Evolutionary conservation across 768 basidiomycete genomes (phyloP).

Genomic region (Rhizopogon sp.): DNA sequence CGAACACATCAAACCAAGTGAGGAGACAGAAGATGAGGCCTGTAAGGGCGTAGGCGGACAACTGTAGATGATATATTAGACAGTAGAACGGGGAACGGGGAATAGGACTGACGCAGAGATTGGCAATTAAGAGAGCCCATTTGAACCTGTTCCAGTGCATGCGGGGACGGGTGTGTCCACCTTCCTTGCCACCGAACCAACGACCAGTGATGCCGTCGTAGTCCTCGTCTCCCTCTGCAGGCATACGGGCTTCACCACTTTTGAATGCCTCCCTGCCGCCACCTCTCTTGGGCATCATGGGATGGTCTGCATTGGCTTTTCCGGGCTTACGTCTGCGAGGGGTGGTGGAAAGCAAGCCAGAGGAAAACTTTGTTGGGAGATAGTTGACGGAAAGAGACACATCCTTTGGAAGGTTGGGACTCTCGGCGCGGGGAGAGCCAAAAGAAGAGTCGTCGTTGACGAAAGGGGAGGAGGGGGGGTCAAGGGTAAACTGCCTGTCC

Average conservation of each 20-base stretch:
- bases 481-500: slow-evolving; percentile 29
- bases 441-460: slow-evolving; percentile 15
- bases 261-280: slow-evolving; percentile 68
- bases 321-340: slow-evolving; percentile 27
- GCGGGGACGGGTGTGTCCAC: slow-evolving; percentile 32
- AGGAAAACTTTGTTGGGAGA: slow-evolving; percentile 71
- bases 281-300: slow-evolving; percentile 43
- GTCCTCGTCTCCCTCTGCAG: slow-evolving; percentile 47
- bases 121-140: slow-evolving; percentile 39
- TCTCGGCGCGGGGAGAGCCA: slow-evolving; percentile 12
- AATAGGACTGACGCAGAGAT: no score
- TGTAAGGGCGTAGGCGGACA: slow-evolving; percentile 55
- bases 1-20: slow-evolving; percentile 75
- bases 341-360: slow-evolving; percentile 36
- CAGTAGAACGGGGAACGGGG: not conserved
- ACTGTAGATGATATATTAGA: slow-evolving; percentile 24
- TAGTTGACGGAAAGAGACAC: slow-evolving; percentile 62
- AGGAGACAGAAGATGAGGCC: slow-evolving; percentile 63
- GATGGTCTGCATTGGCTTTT: slow-evolving; percentile 23
- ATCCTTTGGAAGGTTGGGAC: slow-evolving; percentile 1
- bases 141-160: slow-evolving; percentile 83
- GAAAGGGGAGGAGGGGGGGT: slow-evolving; percentile 38
- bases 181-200: slow-evolving; percentile 37
- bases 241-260: slow-evolving; percentile 49
- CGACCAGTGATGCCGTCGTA: slow-evolving; percentile 38